A percentile compares a stretch with the other conserved stretches of the same genome.
Evolutionary conservation across 331 rosid genomes (phyloP).

Genomic region (Erythrophleum ivorense): DNA sequence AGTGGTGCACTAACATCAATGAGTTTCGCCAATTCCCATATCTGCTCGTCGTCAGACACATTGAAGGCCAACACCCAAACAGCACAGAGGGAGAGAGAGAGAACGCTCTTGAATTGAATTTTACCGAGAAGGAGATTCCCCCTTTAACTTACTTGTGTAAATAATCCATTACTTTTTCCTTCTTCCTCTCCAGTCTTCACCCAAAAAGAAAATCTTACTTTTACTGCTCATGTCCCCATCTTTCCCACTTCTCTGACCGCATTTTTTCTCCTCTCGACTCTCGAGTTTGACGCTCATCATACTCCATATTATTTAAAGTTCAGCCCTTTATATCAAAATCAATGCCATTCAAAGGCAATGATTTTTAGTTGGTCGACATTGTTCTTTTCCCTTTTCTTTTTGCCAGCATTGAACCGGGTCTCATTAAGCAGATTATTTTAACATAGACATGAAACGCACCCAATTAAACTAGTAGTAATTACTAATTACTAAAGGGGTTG

Average conservation of each 20-base stretch:
- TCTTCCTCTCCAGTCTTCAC: not conserved
- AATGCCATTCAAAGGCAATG: conserved; percentile 24
- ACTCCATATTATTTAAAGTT: conserved; percentile 40
- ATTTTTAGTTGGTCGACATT: not conserved
- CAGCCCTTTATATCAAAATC: conserved; percentile 36
- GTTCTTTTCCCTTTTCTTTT: not conserved
- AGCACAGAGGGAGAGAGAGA: not conserved
- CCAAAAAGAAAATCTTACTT: conserved; percentile 45
- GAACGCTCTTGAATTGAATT: not conserved
- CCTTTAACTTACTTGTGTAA: not conserved
- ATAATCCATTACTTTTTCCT: not conserved
- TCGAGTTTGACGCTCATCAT: conserved; percentile 43
- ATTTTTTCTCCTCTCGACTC: conserved; percentile 22
- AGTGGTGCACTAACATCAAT: conserved; percentile 45
- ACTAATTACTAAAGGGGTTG: not conserved
- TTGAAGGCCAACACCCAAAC: conserved; percentile 35
- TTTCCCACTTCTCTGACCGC: conserved; percentile 58
- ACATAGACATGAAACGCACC: not conserved
- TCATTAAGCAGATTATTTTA: not conserved
- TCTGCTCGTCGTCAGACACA: conserved; percentile 32
- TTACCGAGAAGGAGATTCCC: not conserved
- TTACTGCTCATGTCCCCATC: conserved; percentile 49
- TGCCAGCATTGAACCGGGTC: not conserved
- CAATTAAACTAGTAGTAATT: conserved; percentile 21
- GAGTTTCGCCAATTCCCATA: conserved; percentile 40